Evolutionary conservation across 2,329 filamentous ascomycete species (phyloP), one percentile per base, ranked within the genome.

Genomic region (Phyllosticta paracitricarpa): DNA sequence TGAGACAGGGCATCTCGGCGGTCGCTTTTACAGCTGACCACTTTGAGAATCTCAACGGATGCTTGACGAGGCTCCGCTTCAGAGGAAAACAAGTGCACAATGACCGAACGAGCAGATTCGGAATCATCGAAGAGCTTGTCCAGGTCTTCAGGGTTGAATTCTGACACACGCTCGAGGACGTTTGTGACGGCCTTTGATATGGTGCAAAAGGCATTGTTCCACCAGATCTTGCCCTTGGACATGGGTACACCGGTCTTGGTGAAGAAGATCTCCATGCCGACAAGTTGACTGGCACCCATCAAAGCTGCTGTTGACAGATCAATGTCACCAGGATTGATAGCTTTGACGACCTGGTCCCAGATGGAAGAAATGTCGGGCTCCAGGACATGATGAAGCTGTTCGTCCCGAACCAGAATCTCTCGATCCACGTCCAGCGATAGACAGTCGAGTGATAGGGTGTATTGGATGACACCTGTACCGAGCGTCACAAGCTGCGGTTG

Each of bases 31-130:
- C 83, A 83, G 40, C 89, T 94, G 67, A 93, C 84, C 40, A 85
- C 85, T 73, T 96, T 96, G 65, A 97, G 82, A 28, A 97, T 78
- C 66, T 91, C 88, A 6, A 92, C 83, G 1, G 89, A 87, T 17
- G 89, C 88, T 70, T 92, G 87, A 64, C 90, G 91, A 35, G 94
- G 86, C 62, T 86, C 82, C 61, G 88, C 79, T 66, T 95, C 87
- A 17, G 90, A 89, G 53, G 91, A 91, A 61, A 97, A 85, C 6
- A 97, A 83, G 19, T 90, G 82, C 4, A 88, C 87, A 54, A 96
- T 84, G 52, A 96, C 81, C 48, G 89, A 84, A 65, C 87, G 85
- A 63, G 89, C 88, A 6, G 86, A 86, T 52, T 84, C 77, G 22
- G 83, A 81, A 62, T 87, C 84, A 58, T 83, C 79, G 68, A 89